Conservation (phyloP, 768 basidiomycete genomes). For the Gloeopeniophorella convolvens region DNA sequence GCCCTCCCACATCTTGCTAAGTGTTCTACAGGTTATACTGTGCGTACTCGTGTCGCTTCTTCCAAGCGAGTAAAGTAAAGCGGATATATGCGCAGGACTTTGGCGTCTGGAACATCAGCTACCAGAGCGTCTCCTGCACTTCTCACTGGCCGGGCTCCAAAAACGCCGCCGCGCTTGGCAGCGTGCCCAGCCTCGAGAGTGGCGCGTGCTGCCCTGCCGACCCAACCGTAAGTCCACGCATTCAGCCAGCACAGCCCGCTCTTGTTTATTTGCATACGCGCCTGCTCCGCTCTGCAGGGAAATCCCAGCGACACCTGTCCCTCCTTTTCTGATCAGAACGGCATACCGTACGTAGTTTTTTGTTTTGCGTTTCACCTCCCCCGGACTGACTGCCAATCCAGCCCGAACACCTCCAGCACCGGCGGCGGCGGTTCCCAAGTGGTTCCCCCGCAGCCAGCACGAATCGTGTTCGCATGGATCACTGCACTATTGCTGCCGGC, state of each 20-base stretch:
- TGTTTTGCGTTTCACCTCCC: constrained; percentile 2
- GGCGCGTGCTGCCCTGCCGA: constrained; percentile 70
- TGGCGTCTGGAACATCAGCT: constrained; percentile 81
- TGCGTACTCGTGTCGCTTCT: constrained; percentile 20
- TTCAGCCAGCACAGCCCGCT: too few relatives aligned
- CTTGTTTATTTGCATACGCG: too few relatives aligned
- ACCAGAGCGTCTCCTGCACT: constrained; percentile 56
- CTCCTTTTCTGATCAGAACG: constrained; percentile 63
- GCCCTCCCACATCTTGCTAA: not conserved
- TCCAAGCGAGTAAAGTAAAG: not conserved
- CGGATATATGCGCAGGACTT: constrained; percentile 49
- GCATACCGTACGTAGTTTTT: constrained; percentile 47
- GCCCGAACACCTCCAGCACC: constrained; percentile 28
- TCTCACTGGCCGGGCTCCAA: constrained; percentile 57
- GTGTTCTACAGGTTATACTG: constrained; percentile 32
- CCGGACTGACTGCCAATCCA: constrained; percentile 8
- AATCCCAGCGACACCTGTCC: constrained; percentile 44
- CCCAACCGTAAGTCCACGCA: constrained; percentile 41
- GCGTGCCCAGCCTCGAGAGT: constrained; percentile 48
- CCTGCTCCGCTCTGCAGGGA: too few relatives aligned
- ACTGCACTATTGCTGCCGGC: not conserved
- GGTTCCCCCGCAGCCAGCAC: not conserved
- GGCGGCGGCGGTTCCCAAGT: not conserved
- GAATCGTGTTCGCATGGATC: not conserved
- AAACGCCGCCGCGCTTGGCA: constrained; percentile 59